Evolutionary conservation across 164 flowering plant species (phyloP).

Genomic region (Magnolia changhungtana): DNA sequence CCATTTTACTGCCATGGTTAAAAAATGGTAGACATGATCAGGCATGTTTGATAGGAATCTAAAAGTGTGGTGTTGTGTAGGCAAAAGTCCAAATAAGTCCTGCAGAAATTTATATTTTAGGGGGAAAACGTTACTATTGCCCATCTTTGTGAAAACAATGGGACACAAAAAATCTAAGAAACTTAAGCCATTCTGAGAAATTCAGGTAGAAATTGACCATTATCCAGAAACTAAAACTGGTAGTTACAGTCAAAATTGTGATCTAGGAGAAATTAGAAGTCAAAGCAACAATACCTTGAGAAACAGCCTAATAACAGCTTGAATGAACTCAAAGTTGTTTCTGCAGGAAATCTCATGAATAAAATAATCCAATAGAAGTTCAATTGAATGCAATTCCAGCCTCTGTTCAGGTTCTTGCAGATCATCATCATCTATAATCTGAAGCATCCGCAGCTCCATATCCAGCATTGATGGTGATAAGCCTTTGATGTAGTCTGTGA

Average conservation of each 20-base stretch:
- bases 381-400: slow-evolving; percentile 59
- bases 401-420: slow-evolving; percentile 50
- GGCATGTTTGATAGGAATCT: not conserved
- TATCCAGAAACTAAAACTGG: not conserved
- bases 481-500: slow-evolving; percentile 79
- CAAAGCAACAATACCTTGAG: slow-evolving; percentile 53
- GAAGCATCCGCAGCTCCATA: slow-evolving; percentile 93
- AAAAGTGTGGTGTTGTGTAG: no score
- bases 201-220: not conserved
- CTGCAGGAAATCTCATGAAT: slow-evolving; percentile 67
- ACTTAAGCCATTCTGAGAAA: no score
- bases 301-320: slow-evolving; percentile 78
- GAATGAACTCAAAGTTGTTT: slow-evolving; percentile 85
- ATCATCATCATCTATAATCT: slow-evolving; percentile 75
- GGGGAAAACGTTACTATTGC: not conserved
- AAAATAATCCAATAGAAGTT: slow-evolving; percentile 78
- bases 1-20: no score
- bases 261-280: not conserved
- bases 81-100: no score
- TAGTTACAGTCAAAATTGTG: not conserved
- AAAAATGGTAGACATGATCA: not conserved
- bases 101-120: no score
- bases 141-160: no score
- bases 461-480: slow-evolving; percentile 85
- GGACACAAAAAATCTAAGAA: no score